Conservation (phyloP, 2,329 filamentous ascomycete species). For the Berkeleyomyces rouxiae region DNA sequence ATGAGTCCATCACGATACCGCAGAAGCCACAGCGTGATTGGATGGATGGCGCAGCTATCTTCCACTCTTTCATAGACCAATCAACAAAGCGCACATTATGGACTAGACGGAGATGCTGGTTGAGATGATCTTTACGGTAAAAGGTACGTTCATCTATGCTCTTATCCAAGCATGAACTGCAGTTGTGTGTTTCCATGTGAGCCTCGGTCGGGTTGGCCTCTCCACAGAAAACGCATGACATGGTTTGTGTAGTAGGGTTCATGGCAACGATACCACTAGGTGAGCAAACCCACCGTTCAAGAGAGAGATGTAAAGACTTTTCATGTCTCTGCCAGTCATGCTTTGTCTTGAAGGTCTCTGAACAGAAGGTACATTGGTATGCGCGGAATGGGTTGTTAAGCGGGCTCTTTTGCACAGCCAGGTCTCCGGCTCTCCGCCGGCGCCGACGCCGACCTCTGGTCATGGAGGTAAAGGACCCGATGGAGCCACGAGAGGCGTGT, state of each 20-base stretch:
- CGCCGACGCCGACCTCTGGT: constrained; percentile 32
- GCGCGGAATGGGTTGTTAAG: constrained; percentile 33
- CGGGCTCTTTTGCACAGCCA: constrained; percentile 23
- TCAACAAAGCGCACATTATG: constrained; percentile 43
- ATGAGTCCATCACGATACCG: constrained; percentile 42
- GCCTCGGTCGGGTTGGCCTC: constrained; percentile 35
- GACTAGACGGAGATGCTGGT: constrained; percentile 46
- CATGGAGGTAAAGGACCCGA: constrained; percentile 32
- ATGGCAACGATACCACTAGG: constrained; percentile 39
- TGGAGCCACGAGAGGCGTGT: constrained; percentile 39
- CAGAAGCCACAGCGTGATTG: constrained; percentile 51
- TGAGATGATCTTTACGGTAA: constrained; percentile 50
- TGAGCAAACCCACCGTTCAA: constrained; percentile 49
- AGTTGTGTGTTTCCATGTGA: constrained; percentile 43
- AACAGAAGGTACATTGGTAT: constrained; percentile 53
- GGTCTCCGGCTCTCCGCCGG: constrained; percentile 23
- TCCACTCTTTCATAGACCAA: constrained; percentile 52
- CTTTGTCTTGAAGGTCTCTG: constrained; percentile 50
- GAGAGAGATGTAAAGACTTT: constrained; percentile 47
- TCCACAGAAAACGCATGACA: constrained; percentile 44
- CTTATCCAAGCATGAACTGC: constrained; percentile 50
- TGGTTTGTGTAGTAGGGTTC: constrained; percentile 40
- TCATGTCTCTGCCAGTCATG: constrained; percentile 58
- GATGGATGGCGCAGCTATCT: constrained; percentile 41
- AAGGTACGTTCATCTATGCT: constrained; percentile 44